Evolutionary conservation across 345 rosid genomes (phyloP).

Genomic region (Euphorbia lathyris): DNA sequence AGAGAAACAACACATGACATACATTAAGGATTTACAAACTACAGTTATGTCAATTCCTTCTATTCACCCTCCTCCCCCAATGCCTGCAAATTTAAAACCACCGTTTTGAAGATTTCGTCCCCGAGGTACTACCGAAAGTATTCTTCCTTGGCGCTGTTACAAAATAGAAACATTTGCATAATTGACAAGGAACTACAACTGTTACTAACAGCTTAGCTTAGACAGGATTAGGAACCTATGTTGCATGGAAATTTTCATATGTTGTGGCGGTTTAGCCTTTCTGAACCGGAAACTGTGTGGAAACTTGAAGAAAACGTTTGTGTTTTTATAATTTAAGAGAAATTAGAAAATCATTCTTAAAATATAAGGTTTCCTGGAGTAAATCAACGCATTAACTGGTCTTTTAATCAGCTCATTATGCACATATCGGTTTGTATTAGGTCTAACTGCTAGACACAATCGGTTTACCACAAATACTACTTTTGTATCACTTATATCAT

Average conservation of each 20-base stretch:
- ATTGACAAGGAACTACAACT: background rate
- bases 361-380: background rate
- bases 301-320: too few relatives aligned
- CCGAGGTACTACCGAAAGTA: slow-evolving; percentile 28
- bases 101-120: slow-evolving; percentile 29
- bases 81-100: slow-evolving; percentile 25
- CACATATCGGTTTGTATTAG: too few relatives aligned
- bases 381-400: too few relatives aligned
- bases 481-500: too few relatives aligned
- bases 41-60: slow-evolving; percentile 7
- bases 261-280: too few relatives aligned
- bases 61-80: background rate
- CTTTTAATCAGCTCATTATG: too few relatives aligned
- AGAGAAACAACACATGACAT: background rate
- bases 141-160: slow-evolving; percentile 38
- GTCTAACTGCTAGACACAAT: too few relatives aligned
- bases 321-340: too few relatives aligned
- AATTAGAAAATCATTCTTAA: background rate
- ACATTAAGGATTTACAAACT: slow-evolving; percentile 21
- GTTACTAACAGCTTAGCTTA: background rate
- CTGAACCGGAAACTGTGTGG: too few relatives aligned
- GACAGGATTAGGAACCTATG: background rate
- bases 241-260: background rate
- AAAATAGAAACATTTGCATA: background rate
- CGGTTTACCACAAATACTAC: too few relatives aligned